Evolutionary conservation across 805 yeast genomes (phyloP).

Genomic region (Kazachstania africana): DNA sequence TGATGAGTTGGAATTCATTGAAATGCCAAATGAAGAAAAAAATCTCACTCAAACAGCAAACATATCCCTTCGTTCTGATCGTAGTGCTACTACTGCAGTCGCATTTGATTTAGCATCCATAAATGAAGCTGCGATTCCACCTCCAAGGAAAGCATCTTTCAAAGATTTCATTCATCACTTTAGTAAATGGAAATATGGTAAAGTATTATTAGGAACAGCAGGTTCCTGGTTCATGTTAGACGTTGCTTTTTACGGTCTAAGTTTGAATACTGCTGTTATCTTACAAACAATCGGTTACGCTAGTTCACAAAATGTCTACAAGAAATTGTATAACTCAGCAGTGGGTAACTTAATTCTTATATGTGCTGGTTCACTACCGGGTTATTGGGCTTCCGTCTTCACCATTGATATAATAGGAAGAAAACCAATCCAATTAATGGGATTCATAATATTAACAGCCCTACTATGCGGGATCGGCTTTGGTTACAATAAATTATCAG

Average conservation of each 20-base stretch:
- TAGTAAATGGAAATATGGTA: conserved; percentile 77
- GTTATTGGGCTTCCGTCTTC: conserved; percentile 80
- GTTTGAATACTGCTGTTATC: conserved; percentile 70
- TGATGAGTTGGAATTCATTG: too few species aligned
- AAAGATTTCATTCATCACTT: conserved; percentile 64
- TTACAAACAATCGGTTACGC: conserved; percentile 80
- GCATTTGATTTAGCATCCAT: not conserved
- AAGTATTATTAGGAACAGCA: conserved; percentile 78
- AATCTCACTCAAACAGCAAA: conserved; percentile 17
- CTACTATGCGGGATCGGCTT: conserved; percentile 76
- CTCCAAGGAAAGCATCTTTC: conserved; percentile 74
- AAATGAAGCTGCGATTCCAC: conserved; percentile 5
- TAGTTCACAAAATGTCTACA: conserved; percentile 55
- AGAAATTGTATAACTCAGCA: conserved; percentile 59
- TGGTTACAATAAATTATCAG: conserved; percentile 60
- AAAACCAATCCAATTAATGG: conserved; percentile 68
- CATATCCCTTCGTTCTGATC: conserved; percentile 9
- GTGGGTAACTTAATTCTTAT: conserved; percentile 88
- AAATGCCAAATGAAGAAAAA: not conserved
- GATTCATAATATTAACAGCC: conserved; percentile 60
- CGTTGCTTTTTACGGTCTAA: conserved; percentile 83
- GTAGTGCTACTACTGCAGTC: conserved; percentile 38
- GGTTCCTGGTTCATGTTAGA: conserved; percentile 86
- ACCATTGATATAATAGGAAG: conserved; percentile 76
- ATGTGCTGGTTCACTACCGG: conserved; percentile 93